Percentiles rank a stretch among this genome's conserved stretches.
phyloP scores from a whole-genome alignment of 768 basidiomycete genomes.

The Wakefieldia striispora region DNA sequence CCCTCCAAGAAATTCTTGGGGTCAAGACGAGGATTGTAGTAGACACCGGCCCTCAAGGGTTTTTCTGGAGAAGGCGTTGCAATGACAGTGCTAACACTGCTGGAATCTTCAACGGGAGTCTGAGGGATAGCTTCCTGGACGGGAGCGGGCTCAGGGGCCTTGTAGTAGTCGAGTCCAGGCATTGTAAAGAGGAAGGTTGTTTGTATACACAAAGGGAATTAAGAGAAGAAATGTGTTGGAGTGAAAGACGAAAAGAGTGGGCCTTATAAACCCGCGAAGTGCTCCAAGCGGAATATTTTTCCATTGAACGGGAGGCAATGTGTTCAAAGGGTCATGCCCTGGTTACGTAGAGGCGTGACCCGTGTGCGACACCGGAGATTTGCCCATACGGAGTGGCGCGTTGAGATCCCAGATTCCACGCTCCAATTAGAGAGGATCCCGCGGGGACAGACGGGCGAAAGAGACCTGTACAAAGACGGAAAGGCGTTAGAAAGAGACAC shows the following conservation, averaged over 20 bases:
- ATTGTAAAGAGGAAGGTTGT: constrained; percentile 18
- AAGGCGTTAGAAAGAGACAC: constrained; percentile 1
- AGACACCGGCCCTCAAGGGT: constrained; percentile 31
- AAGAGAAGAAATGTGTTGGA: constrained; percentile 3
- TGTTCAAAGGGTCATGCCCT: constrained; percentile 20
- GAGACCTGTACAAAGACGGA: constrained; percentile 11
- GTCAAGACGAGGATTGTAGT: constrained; percentile 69
- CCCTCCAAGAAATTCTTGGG: constrained; percentile 68
- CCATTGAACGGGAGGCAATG: constrained; percentile 8
- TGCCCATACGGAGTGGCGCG: constrained; percentile 6
- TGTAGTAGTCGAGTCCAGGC: constrained; percentile 37
- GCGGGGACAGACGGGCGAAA: constrained; percentile 26
- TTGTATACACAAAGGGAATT: constrained; percentile 24
- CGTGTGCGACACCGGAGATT: constrained; percentile 10
- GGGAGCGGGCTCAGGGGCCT: constrained; percentile 8
- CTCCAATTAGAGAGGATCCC: neutral
- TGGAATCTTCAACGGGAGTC: constrained; percentile 5
- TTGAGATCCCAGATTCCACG: constrained; percentile 6
- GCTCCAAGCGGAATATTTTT: constrained; percentile 13
- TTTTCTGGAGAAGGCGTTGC: constrained; percentile 9
- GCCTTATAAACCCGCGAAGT: constrained; percentile 22
- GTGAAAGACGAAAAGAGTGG: neutral
- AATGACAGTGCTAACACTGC: neutral
- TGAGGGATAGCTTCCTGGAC: neutral
- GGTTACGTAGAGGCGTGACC: constrained; percentile 23